phyloP scores from a whole-genome alignment of 1,284 basidiomycete species.

The Heliocybe sulcata region DNA sequence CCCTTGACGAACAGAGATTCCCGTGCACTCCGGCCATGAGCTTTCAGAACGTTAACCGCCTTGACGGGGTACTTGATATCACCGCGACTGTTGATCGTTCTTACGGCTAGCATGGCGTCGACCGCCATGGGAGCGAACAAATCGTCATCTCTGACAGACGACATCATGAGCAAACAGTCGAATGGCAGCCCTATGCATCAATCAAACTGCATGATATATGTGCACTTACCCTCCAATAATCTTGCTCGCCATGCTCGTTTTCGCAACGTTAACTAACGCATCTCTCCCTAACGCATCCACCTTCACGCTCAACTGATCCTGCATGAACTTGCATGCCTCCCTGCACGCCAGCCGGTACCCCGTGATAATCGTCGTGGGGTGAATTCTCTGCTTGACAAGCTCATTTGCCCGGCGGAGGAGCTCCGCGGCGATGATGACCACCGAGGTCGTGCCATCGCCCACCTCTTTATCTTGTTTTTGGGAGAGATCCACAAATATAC shows the following conservation, averaged over 20 bases:
- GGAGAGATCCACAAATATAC: slow-evolving; percentile 96
- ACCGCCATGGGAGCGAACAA: slow-evolving; percentile 98
- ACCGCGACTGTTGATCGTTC: slow-evolving; percentile 89
- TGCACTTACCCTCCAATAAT: slow-evolving; percentile 87
- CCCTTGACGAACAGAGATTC: slow-evolving; percentile 96
- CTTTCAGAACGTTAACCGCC: slow-evolving; percentile 99
- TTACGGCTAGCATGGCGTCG: slow-evolving; percentile 97
- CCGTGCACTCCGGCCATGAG: slow-evolving; percentile 92
- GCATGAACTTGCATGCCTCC: slow-evolving; percentile 98
- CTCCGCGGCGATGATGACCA: slow-evolving; percentile 96
- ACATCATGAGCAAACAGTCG: slow-evolving; percentile 5
- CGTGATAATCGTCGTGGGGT: slow-evolving; percentile 99
- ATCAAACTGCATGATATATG: not conserved
- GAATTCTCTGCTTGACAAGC: slow-evolving; percentile 97
- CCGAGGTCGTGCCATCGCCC: slow-evolving; percentile 98
- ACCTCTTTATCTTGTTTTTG: slow-evolving; percentile 99
- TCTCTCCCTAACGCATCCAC: slow-evolving; percentile 90
- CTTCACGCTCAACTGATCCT: slow-evolving; percentile 94
- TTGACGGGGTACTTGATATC: slow-evolving; percentile 99
- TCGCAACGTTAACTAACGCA: slow-evolving; percentile 93
- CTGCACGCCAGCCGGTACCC: slow-evolving; percentile 96
- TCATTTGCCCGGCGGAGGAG: slow-evolving; percentile 95
- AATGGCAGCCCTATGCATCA: slow-evolving; percentile 4
- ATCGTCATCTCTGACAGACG: slow-evolving; percentile 79
- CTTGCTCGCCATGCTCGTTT: slow-evolving; percentile 99